phyloP scores from a whole-genome alignment of 441 rosid genomes.

The Gossypium davidsonii region DNA sequence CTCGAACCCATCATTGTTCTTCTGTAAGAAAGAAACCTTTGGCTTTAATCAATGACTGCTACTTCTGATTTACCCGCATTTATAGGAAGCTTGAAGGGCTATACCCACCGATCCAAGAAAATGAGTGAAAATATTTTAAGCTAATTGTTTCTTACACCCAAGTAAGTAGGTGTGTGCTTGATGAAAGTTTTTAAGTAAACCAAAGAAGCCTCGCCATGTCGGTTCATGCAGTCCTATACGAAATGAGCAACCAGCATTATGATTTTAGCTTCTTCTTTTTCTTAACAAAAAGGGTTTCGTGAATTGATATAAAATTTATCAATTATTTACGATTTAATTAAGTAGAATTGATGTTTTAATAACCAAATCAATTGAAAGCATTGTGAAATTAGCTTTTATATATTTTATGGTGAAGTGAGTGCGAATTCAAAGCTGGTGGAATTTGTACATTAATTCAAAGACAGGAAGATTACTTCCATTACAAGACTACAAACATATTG shows the following conservation, averaged over 20 bases:
- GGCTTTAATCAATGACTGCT: neutral
- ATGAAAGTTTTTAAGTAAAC: conserved; percentile 8
- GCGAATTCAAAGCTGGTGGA: neutral
- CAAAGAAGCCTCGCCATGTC: conserved; percentile 14
- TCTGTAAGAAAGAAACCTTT: neutral
- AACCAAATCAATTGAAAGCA: neutral
- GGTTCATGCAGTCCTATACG: neutral
- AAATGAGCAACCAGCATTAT: neutral
- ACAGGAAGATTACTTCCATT: neutral
- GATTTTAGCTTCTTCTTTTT: neutral
- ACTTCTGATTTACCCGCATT: neutral
- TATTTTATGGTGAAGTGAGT: neutral
- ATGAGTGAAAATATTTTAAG: conserved; percentile 1
- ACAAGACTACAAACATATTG: neutral
- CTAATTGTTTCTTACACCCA: conserved; percentile 9
- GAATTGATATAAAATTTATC: no score
- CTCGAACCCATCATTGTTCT: conserved; percentile 19
- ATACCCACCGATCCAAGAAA: conserved; percentile 12
- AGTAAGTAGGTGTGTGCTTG: neutral
- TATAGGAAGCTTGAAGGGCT: conserved; percentile 21
- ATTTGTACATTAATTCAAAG: neutral
- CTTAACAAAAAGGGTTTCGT: no score
- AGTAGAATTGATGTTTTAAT: no score
- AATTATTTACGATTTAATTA: no score
- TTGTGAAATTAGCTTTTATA: neutral